Evolutionary conservation across 2,329 filamentous ascomycete genomes (phyloP), one percentile per base, ranked within the genome.

Genomic region (Aspergillus sojae): DNA sequence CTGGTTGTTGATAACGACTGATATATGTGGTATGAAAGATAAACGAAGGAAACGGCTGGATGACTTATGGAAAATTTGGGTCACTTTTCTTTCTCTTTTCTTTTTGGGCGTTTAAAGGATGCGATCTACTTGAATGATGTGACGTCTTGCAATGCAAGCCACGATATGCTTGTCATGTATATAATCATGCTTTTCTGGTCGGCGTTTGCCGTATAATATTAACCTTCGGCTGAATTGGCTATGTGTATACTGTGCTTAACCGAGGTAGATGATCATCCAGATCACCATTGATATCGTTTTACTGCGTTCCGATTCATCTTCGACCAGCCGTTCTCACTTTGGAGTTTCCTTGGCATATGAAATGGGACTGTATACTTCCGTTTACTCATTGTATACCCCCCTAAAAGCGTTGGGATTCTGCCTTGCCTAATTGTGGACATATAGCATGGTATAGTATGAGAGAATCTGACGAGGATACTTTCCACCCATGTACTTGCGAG

Each of bases 1-100:
- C n/a, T 52, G 48, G 19, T 50, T 58, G 19, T 58, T 63, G 58
- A 71, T 50, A 64, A 65, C 65, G 64, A 64, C 65, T 50, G 65
- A 70, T 64, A 62, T 54, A 34, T 43, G 62, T 59, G 53, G 46
- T 32, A 58, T 54, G 48, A 52, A 52, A 52, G 58, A 60, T 48
- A 52, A 43, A 54, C 36, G 48, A 60, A 36, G 62, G 56, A 59
- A 36, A 68, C 55, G 65, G 52, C 28, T 54, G 30, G 52, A 55
- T 14, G 32, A 55, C 19, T 36, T 23, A 55, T 34, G 52, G 48
- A 52, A 52, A 34, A 52, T 34, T 21, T 52, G 48, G 48, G 48
- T 52, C 19, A 58, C 7, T 58, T 46, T 28, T 48, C 10, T 36
- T 16, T 39, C 16, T 36, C 16, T 14, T 23, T 16, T 39, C 14